These are phyloP conservation scores for Anisodus tanguticus DNA, from an alignment of 257 asterid species.

Conservation along the genomic window DNA sequence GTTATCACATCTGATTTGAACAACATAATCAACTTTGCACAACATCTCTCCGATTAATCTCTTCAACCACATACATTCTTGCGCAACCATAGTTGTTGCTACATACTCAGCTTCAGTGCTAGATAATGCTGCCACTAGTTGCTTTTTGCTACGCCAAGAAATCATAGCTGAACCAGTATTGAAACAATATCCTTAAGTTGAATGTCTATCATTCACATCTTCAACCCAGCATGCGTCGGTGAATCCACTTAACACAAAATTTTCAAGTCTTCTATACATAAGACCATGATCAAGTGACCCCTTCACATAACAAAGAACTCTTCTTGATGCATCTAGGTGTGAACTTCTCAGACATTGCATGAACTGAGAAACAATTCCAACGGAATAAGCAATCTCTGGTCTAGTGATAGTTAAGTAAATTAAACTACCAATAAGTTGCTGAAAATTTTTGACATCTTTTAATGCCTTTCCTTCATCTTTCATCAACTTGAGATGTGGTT, in stretches of 20 bases:
- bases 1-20: constrained; percentile 25
- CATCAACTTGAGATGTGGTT: constrained; percentile 29
- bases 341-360: constrained; percentile 29
- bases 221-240: no score
- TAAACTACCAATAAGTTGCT: constrained; percentile 40
- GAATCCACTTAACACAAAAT: no score
- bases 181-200: no score
- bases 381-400: constrained; percentile 35
- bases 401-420: constrained; percentile 29
- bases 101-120: constrained; percentile 21
- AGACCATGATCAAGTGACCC: no score
- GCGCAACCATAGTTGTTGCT: constrained; percentile 13
- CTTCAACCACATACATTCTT: constrained; percentile 16
- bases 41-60: constrained; percentile 8
- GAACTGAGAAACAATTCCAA: constrained; percentile 35
- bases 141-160: constrained; percentile 27
- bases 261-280: no score
- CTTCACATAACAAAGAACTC: no score
- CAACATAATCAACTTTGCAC: not conserved
- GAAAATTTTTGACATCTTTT: constrained; percentile 28
- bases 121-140: not conserved
- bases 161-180: no score
- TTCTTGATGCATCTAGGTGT: constrained; percentile 33
- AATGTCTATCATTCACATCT: no score
- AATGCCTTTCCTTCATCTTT: constrained; percentile 31